A percentile compares a stretch with the other conserved stretches of the same genome.
Conservation (phyloP, 140 eudicot species). For the Cichorium intybus region DNA sequence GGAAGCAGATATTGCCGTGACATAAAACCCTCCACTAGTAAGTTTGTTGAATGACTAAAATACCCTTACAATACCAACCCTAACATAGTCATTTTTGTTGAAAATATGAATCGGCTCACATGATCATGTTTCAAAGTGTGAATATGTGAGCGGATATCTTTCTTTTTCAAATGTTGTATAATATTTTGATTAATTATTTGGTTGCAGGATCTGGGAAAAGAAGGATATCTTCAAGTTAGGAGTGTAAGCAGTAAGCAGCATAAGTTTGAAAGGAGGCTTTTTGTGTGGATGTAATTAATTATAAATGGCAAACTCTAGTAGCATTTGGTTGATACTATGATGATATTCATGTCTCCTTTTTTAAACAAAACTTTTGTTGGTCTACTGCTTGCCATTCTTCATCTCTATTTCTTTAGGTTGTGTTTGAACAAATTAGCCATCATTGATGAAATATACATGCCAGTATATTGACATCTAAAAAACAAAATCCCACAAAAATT, state of each 20-base stretch:
- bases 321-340: neutral
- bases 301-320: neutral
- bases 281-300: neutral
- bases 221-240: neutral
- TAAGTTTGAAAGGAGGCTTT: slow-evolving; percentile 9
- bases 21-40: slow-evolving; percentile 55
- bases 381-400: neutral
- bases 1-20: slow-evolving; percentile 77
- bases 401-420: too few species aligned
- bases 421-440: too few species aligned
- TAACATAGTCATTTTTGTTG: too few species aligned
- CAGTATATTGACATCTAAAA: too few species aligned
- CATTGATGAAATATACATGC: too few species aligned
- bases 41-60: slow-evolving; percentile 20
- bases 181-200: neutral
- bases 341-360: too few species aligned
- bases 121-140: too few species aligned
- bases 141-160: neutral
- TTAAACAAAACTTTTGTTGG: neutral
- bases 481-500: too few species aligned
- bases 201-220: slow-evolving; percentile 27
- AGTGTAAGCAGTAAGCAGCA: neutral
- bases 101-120: too few species aligned
- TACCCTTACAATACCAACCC: neutral
- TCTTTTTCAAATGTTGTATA: too few species aligned